Evolutionary conservation across 2,329 filamentous ascomycete species (phyloP), one percentile per base, ranked within the genome.

Genomic region (Niveomyces coronatus): DNA sequence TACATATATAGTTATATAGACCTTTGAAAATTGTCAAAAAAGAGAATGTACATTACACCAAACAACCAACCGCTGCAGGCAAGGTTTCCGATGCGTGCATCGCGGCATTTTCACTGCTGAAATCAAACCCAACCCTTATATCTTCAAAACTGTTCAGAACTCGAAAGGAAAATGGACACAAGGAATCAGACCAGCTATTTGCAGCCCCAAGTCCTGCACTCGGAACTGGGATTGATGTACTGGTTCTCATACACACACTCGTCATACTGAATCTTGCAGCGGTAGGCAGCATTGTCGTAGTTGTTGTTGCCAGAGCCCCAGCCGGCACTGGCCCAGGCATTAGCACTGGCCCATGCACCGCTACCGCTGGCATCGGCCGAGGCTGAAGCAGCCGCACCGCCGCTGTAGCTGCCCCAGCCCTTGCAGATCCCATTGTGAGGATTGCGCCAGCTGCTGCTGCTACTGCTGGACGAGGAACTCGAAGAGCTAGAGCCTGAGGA

Each of bases 181-280:
- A 44, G 48, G 51, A 38, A 42, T 16, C 19, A 20, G 26, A 35
- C 26, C 15, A 28, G 10, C 31, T 26, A 42, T 15, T 42, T 33
- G 40, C 40, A 42, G 26, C 56, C 56, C 44, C 52, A 69, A 31
- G 42, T 55, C 26, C 45, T 48, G 51, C 69, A 73, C 47, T 67
- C 62, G 23, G 54, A 51, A 7, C 44, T 45, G 4, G 53, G 57
- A 28, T 55, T 55, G 20, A 64, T 54, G 10, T 53, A 46, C 42
- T 48, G 51, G 53, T 75, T 74, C 19, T 55, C 51, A 11, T 26
- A 33, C 42, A 70, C 47, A 44, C 70, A 74, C 48, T 72, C 69
- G 4, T 45, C 45, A 47, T 69, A 69, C 58, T 74, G 71, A 15
- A 57, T 54, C 41, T 59, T 53, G 53, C 71, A 74, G 52, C 70